phyloP scores from a whole-genome alignment of 2,329 filamentous ascomycete species.

The Daldinia eschscholtzii region DNA sequence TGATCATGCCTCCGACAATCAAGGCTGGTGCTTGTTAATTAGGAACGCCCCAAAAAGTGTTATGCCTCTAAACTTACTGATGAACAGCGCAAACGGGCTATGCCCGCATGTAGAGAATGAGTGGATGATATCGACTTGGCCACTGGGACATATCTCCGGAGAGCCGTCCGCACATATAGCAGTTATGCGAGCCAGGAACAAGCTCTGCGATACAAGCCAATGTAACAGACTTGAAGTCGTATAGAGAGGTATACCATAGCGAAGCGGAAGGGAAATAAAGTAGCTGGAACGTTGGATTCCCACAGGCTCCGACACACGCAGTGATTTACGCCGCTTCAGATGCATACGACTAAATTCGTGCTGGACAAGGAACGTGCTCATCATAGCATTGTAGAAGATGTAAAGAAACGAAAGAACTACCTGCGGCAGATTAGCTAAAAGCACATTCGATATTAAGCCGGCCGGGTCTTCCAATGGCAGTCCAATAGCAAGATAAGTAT shows the following conservation, averaged over 20 bases:
- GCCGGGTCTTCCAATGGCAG: not conserved
- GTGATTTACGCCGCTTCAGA: not conserved
- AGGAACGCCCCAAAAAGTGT: not conserved
- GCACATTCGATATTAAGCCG: not conserved
- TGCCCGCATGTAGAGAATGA: slow-evolving; percentile 7
- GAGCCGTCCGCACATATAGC: slow-evolving; percentile 18
- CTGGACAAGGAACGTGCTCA: not conserved
- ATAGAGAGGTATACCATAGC: slow-evolving; percentile 22
- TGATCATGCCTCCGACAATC: not conserved
- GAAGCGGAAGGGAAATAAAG: not conserved
- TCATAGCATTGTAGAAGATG: not conserved
- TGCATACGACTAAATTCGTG: not conserved
- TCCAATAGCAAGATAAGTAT: not conserved
- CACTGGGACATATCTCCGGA: not conserved
- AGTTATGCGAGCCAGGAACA: slow-evolving; percentile 48
- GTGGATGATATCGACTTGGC: not conserved
- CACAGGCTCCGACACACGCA: not conserved
- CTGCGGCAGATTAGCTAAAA: not conserved
- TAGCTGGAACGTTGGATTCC: not conserved
- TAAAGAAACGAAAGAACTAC: not conserved
- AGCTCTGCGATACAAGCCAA: slow-evolving; percentile 21
- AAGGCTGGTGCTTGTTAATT: not conserved
- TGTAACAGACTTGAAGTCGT: slow-evolving; percentile 42
- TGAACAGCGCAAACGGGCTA: slow-evolving; percentile 1
- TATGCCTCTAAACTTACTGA: not conserved